A percentile compares a stretch with the other conserved stretches of the same genome.
Evolutionary conservation across 495 filamentous ascomycete species (phyloP).

Genomic region (Neurospora sp.): DNA sequence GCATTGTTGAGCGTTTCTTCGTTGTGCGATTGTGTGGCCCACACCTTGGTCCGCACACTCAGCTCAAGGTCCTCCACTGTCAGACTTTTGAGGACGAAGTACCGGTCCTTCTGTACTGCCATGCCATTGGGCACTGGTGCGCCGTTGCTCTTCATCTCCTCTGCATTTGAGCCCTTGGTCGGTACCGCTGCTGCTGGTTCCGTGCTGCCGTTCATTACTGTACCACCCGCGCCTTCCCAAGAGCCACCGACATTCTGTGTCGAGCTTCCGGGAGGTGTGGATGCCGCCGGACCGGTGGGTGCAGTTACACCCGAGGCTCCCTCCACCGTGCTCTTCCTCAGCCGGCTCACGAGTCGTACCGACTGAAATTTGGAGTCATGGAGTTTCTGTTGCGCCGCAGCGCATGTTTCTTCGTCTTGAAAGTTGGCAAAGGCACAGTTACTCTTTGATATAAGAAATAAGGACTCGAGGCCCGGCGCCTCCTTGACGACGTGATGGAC

Average conservation of each 20-base stretch:
- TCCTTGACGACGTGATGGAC: slow-evolving; percentile 88
- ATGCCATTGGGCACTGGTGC: slow-evolving; percentile 8
- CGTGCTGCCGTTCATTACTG: background rate
- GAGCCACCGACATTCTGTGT: slow-evolving; percentile 8
- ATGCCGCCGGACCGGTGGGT: slow-evolving; percentile 43
- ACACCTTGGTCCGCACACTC: slow-evolving; percentile 78
- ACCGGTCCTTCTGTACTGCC: slow-evolving; percentile 50
- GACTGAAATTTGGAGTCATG: slow-evolving; percentile 88
- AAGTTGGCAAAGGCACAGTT: slow-evolving; percentile 99
- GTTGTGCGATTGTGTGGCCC: slow-evolving; percentile 94
- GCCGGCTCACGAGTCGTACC: slow-evolving; percentile 80
- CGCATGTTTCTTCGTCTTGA: slow-evolving; percentile 66
- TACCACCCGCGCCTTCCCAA: background rate
- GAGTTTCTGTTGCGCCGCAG: slow-evolving; percentile 69
- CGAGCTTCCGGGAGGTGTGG: slow-evolving; percentile 10
- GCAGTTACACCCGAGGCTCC: slow-evolving; percentile 37
- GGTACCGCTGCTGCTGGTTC: background rate
- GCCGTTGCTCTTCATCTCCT: slow-evolving; percentile 11
- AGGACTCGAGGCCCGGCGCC: slow-evolving; percentile 72
- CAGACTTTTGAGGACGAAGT: slow-evolving; percentile 89
- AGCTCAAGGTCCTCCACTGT: slow-evolving; percentile 89
- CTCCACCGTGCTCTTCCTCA: slow-evolving; percentile 54
- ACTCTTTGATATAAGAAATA: slow-evolving; percentile 94
- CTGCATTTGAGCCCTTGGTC: slow-evolving; percentile 6
- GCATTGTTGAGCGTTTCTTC: slow-evolving; percentile 75